Percentiles rank a stretch among this genome's conserved stretches.
phyloP scores from a whole-genome alignment of 768 basidiomycete genomes.

The Naganishia friedmannii region DNA sequence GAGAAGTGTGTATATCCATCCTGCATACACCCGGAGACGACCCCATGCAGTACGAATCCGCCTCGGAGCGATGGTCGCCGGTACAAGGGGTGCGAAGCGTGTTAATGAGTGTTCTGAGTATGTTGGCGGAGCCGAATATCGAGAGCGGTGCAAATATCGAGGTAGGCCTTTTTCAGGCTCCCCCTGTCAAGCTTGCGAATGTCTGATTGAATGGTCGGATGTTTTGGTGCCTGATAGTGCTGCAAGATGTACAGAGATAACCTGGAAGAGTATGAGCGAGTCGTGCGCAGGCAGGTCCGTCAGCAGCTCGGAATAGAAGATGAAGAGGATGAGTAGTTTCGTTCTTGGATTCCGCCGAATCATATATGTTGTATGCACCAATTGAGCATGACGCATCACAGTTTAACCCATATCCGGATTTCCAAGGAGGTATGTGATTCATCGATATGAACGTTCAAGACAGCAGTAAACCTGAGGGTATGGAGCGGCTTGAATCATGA shows the following conservation, averaged over 20 bases:
- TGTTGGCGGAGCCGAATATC: constrained; percentile 98
- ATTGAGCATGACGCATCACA: not conserved
- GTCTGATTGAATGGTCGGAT: constrained; percentile 37
- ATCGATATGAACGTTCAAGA: not conserved
- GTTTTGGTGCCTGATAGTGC: constrained; percentile 59
- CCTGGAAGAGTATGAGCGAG: constrained; percentile 78
- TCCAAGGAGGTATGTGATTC: not conserved
- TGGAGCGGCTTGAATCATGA: not conserved
- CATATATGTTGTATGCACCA: constrained; percentile 7
- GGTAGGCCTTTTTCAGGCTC: constrained; percentile 32
- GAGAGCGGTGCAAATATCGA: constrained; percentile 92
- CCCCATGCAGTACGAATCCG: constrained; percentile 78
- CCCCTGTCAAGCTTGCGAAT: no score
- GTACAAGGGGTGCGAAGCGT: constrained; percentile 98
- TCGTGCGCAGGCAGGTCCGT: constrained; percentile 75
- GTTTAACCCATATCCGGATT: not conserved
- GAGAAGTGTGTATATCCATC: constrained; percentile 97
- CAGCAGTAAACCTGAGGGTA: not conserved
- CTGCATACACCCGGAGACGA: constrained; percentile 73
- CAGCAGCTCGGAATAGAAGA: constrained; percentile 67
- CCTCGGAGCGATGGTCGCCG: constrained; percentile 97
- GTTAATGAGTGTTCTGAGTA: constrained; percentile 88
- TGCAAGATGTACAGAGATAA: constrained; percentile 95
- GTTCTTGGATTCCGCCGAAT: not conserved
- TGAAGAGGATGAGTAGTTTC: constrained; percentile 25